Base-by-base conservation (phyloP, 2,329 filamentous ascomycete species). In the Gaeumannomyces tritici region DNA sequence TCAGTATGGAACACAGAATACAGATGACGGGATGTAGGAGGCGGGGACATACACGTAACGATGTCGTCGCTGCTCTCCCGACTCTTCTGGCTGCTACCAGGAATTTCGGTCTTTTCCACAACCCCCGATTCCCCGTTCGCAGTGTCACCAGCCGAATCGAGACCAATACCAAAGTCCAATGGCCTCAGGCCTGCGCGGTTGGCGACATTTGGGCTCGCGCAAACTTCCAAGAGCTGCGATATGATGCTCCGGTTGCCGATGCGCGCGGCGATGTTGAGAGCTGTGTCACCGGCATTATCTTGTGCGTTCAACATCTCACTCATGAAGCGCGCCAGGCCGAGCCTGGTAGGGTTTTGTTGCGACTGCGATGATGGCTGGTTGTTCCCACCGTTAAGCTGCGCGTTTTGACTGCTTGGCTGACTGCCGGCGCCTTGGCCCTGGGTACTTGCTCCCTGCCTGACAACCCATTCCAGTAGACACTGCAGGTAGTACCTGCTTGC, bases 401-500 rank as follows among this genome's bases (percentile, higher is more conserved):
- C 69, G 54, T 78, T 77, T 13, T 78, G 78, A 65, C 74, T 77
- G 66, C 68, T 76, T 6, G 73, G 71, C 1, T 73, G 70, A 57
- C 71, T 73, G 42, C 72, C 67, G 5, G 6, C 26, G 31, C 15
- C 29, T 29, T 61, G 60, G 60, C 60, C 51, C 27, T 54, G 47
- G n/a, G 33, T 61, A 26, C 27, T 54, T n/a, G 54, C 60, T 1
- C 89, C 89, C 72, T 96, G 91, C 47, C 93, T 87, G 2, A 98
- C 93, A 15, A 98, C 89, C 79, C 96, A 98, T 71, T 97, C 93
- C 0, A 99, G 80, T 13, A 99, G 81, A 31, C 91, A 93, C 75
- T 99, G 95, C 2, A 99, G 84, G 70, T 99, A 99, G 73, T 98
- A 97, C 67, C 93, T 90, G 72, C 92, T 96, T 27, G 95, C 93